Evolutionary conservation across 176 grass and related monocot genomes (phyloP), one percentile per base, ranked within the genome.

Genomic region (Paspalum vaginatum): DNA sequence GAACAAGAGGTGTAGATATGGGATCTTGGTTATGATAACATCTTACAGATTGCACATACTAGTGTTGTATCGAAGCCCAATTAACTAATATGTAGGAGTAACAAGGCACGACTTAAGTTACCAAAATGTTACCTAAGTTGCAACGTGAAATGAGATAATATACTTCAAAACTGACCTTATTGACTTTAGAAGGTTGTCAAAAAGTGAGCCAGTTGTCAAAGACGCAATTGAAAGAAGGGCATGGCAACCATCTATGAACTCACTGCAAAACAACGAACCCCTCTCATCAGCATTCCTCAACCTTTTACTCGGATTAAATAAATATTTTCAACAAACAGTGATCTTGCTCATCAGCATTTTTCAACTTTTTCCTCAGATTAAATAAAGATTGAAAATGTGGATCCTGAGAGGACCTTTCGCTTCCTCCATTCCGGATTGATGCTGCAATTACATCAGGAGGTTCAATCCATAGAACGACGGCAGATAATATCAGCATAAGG

Each of bases 211-310:
- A 77, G 68, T 93, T 75, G 90, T 95, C 55, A 95, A 84, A 85
- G 96, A 93, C 47, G 90, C 90, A 75, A 95, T 85, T 57, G 96
- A 93, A 87, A 98, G 92, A n/a, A 98, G 86, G 27, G 74, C 86
- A 79, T 98, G 92, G 67, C 92, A 98, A 77, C 92, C 92, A 89
- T 98, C 96, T 81, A 98, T 83, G 39, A 98, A 93, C 86, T 98
- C 96, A 91, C 96, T 98, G 79, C 61, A 75, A 72, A 79, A 80
- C 62, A 25, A 60, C 66, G 24, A 70, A 61, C 27, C 54, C 44
- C 25, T 0, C 5, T 18, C 72, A 80, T 89, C 51, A 87, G 74
- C 64, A 89, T 83, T 80, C 73, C 17, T 75, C 52, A 83, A 76
- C 0, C 50, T 43, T 62, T 75, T 62, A 1, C 71, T 77, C 21